Evolutionary conservation across 164 flowering plant species (phyloP).

Genomic region (Stephania japonica): DNA sequence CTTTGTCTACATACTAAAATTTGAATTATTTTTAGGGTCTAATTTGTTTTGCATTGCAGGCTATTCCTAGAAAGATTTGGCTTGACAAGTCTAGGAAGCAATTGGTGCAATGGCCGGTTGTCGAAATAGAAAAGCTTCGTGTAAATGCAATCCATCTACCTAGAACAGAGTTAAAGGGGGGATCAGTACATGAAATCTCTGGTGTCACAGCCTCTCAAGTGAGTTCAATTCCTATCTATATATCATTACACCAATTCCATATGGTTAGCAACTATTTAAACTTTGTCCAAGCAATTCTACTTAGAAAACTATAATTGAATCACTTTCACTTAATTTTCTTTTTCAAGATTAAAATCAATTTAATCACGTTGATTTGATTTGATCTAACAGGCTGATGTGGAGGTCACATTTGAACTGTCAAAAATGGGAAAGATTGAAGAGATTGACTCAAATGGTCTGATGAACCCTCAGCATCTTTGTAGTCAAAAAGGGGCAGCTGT

Average conservation of each 20-base stretch:
- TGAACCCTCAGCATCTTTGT: slow-evolving; percentile 39
- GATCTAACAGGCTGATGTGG: slow-evolving; percentile 41
- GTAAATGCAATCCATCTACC: slow-evolving; percentile 3
- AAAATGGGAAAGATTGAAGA: slow-evolving; percentile 32
- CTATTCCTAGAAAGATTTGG: slow-evolving; percentile 46
- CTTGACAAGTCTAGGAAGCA: slow-evolving; percentile 40
- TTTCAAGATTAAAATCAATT: too few species aligned
- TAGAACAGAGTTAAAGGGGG: slow-evolving; percentile 11
- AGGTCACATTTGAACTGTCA: slow-evolving; percentile 33
- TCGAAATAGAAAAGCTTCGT: slow-evolving; percentile 37
- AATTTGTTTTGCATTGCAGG: slow-evolving; percentile 20
- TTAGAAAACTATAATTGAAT: too few species aligned
- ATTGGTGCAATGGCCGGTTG: slow-evolving; percentile 55
- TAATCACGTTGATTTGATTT: background rate
- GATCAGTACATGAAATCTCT: slow-evolving; percentile 26
- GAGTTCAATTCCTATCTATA: background rate
- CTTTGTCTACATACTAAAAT: too few species aligned
- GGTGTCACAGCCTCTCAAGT: slow-evolving; percentile 40
- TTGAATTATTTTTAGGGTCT: too few species aligned
- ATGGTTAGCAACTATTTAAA: too few species aligned
- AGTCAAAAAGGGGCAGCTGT: slow-evolving; percentile 33
- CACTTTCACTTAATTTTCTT: too few species aligned
- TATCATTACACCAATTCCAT: too few species aligned
- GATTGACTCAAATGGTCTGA: slow-evolving; percentile 33
- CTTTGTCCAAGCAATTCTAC: too few species aligned